Conservation (phyloP, 805 yeast genomes). For the Zygosaccharomyces siamensis region DNA sequence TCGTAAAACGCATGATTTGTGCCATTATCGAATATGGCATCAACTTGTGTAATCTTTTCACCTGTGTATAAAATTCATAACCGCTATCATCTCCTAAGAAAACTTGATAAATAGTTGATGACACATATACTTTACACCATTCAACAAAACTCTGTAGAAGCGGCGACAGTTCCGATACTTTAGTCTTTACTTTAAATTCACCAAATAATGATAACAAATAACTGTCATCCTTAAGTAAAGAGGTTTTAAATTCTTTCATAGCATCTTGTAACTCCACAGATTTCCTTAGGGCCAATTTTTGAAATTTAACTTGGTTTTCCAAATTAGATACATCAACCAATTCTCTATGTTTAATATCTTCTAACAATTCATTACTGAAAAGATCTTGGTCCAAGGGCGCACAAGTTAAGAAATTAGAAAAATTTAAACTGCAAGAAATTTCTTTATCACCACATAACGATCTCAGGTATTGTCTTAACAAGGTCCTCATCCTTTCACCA, state of each 20-base stretch:
- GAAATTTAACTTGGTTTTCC: slow-evolving; percentile 67
- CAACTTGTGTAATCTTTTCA: slow-evolving; percentile 64
- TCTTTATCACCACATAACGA: slow-evolving; percentile 50
- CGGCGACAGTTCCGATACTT: slow-evolving; percentile 57
- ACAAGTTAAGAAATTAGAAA: slow-evolving; percentile 47
- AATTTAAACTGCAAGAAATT: slow-evolving; percentile 47
- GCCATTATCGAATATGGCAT: slow-evolving; percentile 79
- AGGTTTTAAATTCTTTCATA: slow-evolving; percentile 55
- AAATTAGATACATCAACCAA: slow-evolving; percentile 57
- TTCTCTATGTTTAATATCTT: slow-evolving; percentile 55
- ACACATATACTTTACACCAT: slow-evolving; percentile 77
- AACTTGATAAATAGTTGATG: slow-evolving; percentile 76
- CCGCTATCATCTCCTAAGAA: slow-evolving; percentile 80
- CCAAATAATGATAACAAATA: slow-evolving; percentile 59
- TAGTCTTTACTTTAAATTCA: slow-evolving; percentile 55
- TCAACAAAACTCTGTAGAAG: slow-evolving; percentile 65
- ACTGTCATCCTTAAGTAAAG: slow-evolving; percentile 44
- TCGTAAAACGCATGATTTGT: slow-evolving; percentile 74
- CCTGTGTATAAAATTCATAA: slow-evolving; percentile 65
- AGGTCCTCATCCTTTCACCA: slow-evolving; percentile 72
- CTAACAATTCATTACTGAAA: slow-evolving; percentile 38
- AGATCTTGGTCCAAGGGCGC: slow-evolving; percentile 38
- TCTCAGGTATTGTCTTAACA: slow-evolving; percentile 69
- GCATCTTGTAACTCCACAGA: slow-evolving; percentile 51
- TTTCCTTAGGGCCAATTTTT: slow-evolving; percentile 56